Evolutionary conservation across 495 filamentous ascomycete species (phyloP), one percentile per base, ranked within the genome.

Genomic region (Lophiostoma macrostomum): DNA sequence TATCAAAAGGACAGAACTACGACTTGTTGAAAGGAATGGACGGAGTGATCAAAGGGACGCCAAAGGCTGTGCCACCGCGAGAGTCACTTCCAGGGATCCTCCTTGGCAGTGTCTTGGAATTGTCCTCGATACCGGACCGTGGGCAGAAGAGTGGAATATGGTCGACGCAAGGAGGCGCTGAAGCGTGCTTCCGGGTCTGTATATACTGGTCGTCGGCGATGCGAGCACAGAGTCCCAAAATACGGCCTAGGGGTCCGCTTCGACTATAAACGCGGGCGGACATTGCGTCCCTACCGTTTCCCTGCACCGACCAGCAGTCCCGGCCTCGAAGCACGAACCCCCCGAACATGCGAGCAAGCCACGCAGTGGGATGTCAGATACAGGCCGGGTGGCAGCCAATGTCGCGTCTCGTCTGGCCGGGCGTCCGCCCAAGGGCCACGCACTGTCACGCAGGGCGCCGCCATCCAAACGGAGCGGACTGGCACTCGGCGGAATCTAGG

Each of bases 311-410:
- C n/a, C 18, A 16, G 10, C 7, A 30, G 31, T 31, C 36, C 27
- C 23, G 49, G 23, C 42, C 37, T 25, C 37, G 45, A 14, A 40
- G 54, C 54, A 51, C 51, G 45, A 51, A 50, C 39, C 42, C 14
- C 28, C 43, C 19, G 22, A 38, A 25, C 29, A 19, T 12, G 18
- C 13, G 18, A 37, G 20, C 56, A 56, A 56, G 58, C 58, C 58
- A 61, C 51, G 16, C 43, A 44, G 58, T 60, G 56, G 56, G 58
- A 52, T 56, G 58, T 52, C 23, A 56, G 58, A 61, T 61, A 61
- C 14, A 18, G 16, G 20, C 5, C 22, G 14, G 19, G 22, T 10
- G n/a, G 36, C 56, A 45, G 56, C 56, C 50, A 60, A 53, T 59
- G 44, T 28, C 28, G 41, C 11, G 41, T 8, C 10, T 11, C 14